Evolutionary conservation across 345 rosid genomes (phyloP), one percentile per base, ranked within the genome.

Genomic region (Salix suchowensis): DNA sequence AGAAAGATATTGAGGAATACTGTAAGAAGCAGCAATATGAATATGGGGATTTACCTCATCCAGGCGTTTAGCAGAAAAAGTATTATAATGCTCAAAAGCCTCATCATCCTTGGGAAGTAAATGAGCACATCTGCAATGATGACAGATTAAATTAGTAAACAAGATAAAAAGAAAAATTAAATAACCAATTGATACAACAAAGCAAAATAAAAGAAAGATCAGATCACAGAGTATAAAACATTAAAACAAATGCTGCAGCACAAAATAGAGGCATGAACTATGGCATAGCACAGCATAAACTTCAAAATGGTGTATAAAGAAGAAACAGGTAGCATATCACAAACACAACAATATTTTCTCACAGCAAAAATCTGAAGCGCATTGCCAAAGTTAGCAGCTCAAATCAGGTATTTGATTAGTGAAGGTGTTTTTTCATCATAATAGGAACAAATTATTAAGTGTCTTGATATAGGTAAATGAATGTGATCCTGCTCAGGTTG

Each of bases 21-120:
- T 37, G 19, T 28, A 34, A 18, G 36, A 67, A 65, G 39, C 44
- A 18, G 58, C 6, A 18, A 30, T 13, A 61, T 24, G 30, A 72
- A 6, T 11, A 76, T 26, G 37, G 37, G 23, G 66, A 13, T 36
- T 74, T 91, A 96, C 98, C 97, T 91, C 99, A 76, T 96, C 98
- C 79, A 96, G 87, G 73, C 97, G 87, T 84, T 91, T 96, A 71
- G 89, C 80, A 24, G 93, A 88, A 82, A 84, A 88, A 24, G 82
- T 76, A 77, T 82, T 87, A 85, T 92, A 94, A 82, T 94, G 94
- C 77, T 91, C 97, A 81, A 93, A 86, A 65, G 94, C 89, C 69
- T 92, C 98, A 70, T 94, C 97, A 54, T 92, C 97, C 86, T 82
- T 92, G 26, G 99, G 98, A 76, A 94, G 94, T 85, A 96, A 84